Conservation (phyloP, 2,329 filamentous ascomycete genomes). For the Trichoderma atrobrunneum region DNA sequence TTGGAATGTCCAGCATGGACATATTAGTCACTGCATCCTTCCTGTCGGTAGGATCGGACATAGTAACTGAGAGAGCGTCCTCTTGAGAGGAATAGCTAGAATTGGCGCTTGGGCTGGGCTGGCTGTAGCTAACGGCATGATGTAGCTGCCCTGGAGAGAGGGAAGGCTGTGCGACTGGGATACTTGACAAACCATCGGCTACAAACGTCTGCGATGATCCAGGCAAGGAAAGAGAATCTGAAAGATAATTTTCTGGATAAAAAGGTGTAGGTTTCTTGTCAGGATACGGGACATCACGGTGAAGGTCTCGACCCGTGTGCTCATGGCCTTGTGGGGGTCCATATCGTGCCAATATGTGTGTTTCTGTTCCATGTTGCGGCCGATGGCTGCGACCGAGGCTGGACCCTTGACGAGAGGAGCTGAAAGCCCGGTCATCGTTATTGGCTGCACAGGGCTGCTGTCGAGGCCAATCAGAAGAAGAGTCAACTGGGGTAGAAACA, state of each 20-base stretch:
- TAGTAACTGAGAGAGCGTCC: background rate
- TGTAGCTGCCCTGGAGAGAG: background rate
- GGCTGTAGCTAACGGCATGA: background rate
- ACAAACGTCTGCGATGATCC: background rate
- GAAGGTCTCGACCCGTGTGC: background rate
- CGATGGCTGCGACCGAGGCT: background rate
- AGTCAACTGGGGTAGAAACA: background rate
- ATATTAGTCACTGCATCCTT: background rate
- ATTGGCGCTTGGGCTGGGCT: background rate
- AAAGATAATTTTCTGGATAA: background rate
- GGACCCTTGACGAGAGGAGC: background rate
- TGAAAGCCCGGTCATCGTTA: background rate
- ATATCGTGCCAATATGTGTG: background rate
- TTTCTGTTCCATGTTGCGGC: background rate
- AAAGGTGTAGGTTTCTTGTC: background rate
- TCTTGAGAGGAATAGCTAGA: background rate
- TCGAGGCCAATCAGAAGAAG: slow-evolving; percentile 9
- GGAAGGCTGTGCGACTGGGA: background rate
- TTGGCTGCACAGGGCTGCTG: background rate
- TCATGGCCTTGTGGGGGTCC: background rate
- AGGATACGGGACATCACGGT: background rate
- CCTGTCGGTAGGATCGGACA: background rate
- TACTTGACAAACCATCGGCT: background rate
- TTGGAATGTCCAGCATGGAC: background rate
- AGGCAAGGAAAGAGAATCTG: background rate